Conservation (phyloP, 805 yeast species). For the Clavispora phyllophila region DNA sequence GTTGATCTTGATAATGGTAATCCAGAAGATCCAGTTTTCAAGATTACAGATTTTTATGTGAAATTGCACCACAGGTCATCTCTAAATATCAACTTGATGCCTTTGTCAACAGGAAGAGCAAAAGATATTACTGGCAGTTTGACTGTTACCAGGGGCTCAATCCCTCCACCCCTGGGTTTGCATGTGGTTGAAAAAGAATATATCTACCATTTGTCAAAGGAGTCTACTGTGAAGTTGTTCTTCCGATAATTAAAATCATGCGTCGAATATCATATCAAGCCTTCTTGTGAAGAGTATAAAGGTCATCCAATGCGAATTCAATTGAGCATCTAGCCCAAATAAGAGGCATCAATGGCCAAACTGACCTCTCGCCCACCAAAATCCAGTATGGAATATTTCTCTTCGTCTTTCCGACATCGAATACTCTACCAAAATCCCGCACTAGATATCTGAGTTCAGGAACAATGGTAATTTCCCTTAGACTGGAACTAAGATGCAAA, state of each 20-base stretch:
- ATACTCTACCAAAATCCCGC: constrained; percentile 65
- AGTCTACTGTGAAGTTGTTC: constrained; percentile 41
- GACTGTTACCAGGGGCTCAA: constrained; percentile 53
- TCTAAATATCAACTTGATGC: constrained; percentile 52
- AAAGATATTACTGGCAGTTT: constrained; percentile 75
- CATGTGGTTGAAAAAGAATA: constrained; percentile 56
- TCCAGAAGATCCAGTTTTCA: constrained; percentile 31
- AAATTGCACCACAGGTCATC: constrained; percentile 48
- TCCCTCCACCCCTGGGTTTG: constrained; percentile 17
- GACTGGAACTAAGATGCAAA: constrained; percentile 57
- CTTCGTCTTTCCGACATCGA: constrained; percentile 65
- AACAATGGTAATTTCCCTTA: constrained; percentile 80
- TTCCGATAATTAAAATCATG: constrained; percentile 27
- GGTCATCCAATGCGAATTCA: constrained; percentile 82
- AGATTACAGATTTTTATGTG: constrained; percentile 43
- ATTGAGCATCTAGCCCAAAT: constrained; percentile 85
- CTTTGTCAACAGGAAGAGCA: constrained; percentile 77
- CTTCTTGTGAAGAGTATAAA: constrained; percentile 45
- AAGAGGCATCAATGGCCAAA: constrained; percentile 86
- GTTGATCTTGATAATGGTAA: constrained; percentile 22
- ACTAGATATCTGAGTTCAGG: constrained; percentile 75
- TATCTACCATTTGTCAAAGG: constrained; percentile 54
- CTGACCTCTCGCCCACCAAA: constrained; percentile 82
- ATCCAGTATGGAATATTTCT: constrained; percentile 88
- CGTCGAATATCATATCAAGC: background rate